Evolutionary conservation across 225 moss, liverwort and hornwort species (phyloP).

Genomic region (Polytrichum formosum): DNA sequence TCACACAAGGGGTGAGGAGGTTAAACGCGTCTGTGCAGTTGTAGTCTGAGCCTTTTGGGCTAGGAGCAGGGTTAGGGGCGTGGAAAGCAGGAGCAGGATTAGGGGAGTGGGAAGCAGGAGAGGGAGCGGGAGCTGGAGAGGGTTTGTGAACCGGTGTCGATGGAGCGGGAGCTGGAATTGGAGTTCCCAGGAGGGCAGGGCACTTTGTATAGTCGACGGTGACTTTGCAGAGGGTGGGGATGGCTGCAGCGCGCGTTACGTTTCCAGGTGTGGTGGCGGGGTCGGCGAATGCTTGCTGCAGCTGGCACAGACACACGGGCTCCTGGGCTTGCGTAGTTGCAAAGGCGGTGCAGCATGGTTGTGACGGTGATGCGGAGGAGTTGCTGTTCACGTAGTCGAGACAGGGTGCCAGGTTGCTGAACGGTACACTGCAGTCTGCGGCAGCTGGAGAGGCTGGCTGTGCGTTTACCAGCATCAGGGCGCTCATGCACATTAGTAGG

Average conservation of each 20-base stretch:
- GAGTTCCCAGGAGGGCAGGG: conserved; percentile 31
- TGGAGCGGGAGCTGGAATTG: conserved; percentile 7
- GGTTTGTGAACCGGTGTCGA: neutral
- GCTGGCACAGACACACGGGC: conserved; percentile 50
- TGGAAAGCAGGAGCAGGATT: neutral
- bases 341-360: conserved; percentile 36
- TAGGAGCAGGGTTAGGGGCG: conserved; percentile 2
- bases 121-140: conserved; percentile 16
- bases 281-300: conserved; percentile 29
- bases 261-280: conserved; percentile 34
- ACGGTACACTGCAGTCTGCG: conserved; percentile 23
- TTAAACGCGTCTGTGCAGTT: conserved; percentile 38
- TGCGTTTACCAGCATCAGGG: neutral
- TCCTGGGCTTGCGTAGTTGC: conserved; percentile 5
- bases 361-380: conserved; percentile 6
- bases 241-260: conserved; percentile 25
- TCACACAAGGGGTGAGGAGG: conserved; percentile 31
- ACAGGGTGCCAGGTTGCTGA: conserved; percentile 28
- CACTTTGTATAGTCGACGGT: conserved; percentile 22
- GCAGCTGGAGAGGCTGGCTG: conserved; percentile 11
- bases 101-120: conserved; percentile 9
- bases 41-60: conserved; percentile 24
- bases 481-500: too few relatives aligned
- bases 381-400: conserved; percentile 19
- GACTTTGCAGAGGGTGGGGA: conserved; percentile 31